Percentiles rank a stretch among this genome's conserved stretches.
phyloP scores from a whole-genome alignment of 352 stramenopile species.

The Pythium rhizo-oryzae region DNA sequence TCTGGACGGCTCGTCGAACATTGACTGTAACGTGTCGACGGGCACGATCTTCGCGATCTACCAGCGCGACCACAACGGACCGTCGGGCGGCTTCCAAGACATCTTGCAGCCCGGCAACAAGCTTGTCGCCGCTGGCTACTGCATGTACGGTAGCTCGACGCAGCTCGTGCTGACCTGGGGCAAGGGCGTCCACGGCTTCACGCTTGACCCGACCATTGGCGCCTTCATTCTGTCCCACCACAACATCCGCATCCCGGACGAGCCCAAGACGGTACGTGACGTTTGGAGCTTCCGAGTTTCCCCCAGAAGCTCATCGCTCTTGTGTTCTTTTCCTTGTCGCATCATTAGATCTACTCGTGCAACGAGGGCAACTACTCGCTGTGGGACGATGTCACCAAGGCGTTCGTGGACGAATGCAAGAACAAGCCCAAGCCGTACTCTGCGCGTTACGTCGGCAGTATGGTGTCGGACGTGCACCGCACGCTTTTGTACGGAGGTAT shows the following conservation, averaged over 20 bases:
- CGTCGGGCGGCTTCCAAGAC: constrained; percentile 81
- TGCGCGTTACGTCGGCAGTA: constrained; percentile 97
- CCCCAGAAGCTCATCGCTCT: not conserved
- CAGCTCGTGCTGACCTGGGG: constrained; percentile 97
- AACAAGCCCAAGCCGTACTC: constrained; percentile 73
- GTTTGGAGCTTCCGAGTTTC: not conserved
- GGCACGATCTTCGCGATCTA: constrained; percentile 99
- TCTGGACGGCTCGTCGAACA: constrained; percentile 98
- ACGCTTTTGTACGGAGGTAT: constrained; percentile 99
- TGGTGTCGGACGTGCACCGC: constrained; percentile 99
- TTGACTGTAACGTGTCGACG: constrained; percentile 99
- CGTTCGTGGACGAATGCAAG: constrained; percentile 90
- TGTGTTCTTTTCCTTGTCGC: not conserved
- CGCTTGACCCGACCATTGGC: constrained; percentile 97
- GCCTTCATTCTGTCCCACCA: constrained; percentile 97
- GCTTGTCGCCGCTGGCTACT: constrained; percentile 97
- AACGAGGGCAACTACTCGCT: constrained; percentile 98
- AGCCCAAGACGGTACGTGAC: constrained; percentile 75
- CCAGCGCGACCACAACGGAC: constrained; percentile 65
- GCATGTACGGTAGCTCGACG: constrained; percentile 98
- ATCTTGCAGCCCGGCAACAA: constrained; percentile 94
- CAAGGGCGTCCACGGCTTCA: constrained; percentile 96
- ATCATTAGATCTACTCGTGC: constrained; percentile 93
- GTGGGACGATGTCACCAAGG: constrained; percentile 94
- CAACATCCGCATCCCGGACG: constrained; percentile 94